Evolutionary conservation across 257 asterid species (phyloP), one percentile per base, ranked within the genome.

Genomic region (Pogostemon cablin): DNA sequence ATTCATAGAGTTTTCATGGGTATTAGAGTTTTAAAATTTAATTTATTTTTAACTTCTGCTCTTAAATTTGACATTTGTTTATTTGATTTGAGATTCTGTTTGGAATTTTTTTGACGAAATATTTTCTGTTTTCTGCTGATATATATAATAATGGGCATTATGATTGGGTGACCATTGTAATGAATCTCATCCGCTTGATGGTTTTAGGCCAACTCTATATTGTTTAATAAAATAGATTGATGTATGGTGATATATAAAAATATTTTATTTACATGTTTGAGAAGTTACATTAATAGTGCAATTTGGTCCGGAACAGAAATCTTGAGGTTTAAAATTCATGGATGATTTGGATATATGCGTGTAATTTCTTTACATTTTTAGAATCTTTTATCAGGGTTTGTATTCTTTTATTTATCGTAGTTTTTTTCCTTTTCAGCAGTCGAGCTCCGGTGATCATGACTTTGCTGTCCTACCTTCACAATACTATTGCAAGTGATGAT

Each of bases 381-480:
- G n/a, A n/a, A n/a, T 52, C n/a, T 46, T 46, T 69, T 48, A 57
- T 12, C 49, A 41, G 34, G 43, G 2, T 25, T 39, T 17, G 25
- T 20, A 20, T 20, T 1, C 0, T 20, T 20, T 44, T 67, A 35
- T 43, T 62, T 41, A 52, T 25, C 57, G 40, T 61, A 15, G 32
- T 67, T 52, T 63, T 40, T 32, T 70, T 77, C 54, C 60, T 41
- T 61, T 66, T 39, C 38, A 40, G 68, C 88, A 84, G 85, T 50
- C 75, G 84, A 75, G 79, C 54, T 42, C 59, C 47, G 83, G 65
- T 53, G 59, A 76, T 47, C 68, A 75, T 70, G 84, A 65, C 55
- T 59, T 72, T 49, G 68, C 80, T 1, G 69, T 67, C 40, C 78
- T 79, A 61, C 82, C 80, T 15, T 57, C 77, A 7, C 84, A 78